These are phyloP conservation scores for Penicillium sp. DNA, from an alignment of 2,329 filamentous ascomycete species.

Conservation along the genomic window DNA sequence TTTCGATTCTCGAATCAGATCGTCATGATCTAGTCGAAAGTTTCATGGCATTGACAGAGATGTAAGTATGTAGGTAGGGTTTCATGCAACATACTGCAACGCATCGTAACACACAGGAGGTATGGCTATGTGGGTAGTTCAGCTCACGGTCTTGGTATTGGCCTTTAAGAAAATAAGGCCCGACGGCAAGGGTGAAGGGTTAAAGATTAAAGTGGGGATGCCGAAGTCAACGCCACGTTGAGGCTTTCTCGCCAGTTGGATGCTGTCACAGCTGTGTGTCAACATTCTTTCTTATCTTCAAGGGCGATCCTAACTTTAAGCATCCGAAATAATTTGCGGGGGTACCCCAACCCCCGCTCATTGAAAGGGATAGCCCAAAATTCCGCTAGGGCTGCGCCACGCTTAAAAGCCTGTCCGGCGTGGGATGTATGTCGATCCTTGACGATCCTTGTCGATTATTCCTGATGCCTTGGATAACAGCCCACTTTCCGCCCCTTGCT, in stretches of 20 bases:
- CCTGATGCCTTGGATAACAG: not conserved
- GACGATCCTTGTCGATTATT: not conserved
- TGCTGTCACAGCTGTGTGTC: slow-evolving; percentile 4
- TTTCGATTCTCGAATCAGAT: not conserved
- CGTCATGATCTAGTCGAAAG: not conserved
- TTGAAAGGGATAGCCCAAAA: not conserved
- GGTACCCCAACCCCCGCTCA: not conserved
- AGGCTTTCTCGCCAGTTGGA: not conserved
- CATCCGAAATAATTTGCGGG: not conserved
- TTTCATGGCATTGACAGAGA: not conserved
- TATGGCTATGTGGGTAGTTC: not conserved
- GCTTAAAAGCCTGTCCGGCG: not conserved
- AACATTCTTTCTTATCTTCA: not conserved
- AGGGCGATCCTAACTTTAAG: slow-evolving; percentile 4
- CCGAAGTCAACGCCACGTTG: not conserved
- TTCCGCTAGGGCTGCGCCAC: slow-evolving; percentile 1
- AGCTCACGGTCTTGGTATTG: not conserved
- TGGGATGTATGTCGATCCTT: slow-evolving; percentile 2
- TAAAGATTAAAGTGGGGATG: not conserved
- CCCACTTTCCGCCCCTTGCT: not conserved
- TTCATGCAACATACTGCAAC: not conserved
- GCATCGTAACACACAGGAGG: not conserved
- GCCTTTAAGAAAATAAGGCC: not conserved
- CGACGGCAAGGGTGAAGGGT: not conserved
- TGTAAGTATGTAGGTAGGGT: not conserved